Base-by-base conservation (phyloP, 169 alveolate species). In the Sarcocystis neurona region DNA sequence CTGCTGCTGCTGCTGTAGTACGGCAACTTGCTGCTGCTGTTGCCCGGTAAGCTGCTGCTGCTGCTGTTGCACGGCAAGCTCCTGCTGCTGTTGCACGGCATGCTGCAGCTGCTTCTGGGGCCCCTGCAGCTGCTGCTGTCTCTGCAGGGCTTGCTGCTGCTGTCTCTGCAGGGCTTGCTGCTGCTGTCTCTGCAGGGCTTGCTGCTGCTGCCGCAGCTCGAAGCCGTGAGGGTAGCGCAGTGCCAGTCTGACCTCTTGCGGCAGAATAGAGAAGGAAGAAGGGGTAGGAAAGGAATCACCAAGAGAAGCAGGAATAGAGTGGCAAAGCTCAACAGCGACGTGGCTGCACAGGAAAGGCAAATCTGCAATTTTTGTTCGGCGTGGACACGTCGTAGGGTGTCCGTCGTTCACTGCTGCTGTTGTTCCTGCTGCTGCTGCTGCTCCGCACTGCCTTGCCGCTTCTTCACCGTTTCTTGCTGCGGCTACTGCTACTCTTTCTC, bases 211-310 rank as follows among this genome's bases (percentile, higher is more conserved):
- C n/a, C n/a, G n/a, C 27, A 84, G 41, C 41, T 85, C 74, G 47
- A 72, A 85, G 60, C 79, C 90, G 47, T 85, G 90, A 0, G 90
- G 90, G 66, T 85, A 72, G 34, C 79, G 78, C 68, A 85, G 85
- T 60, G 90, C 90, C 20, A 85, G 85, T 18, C 85, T 18, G 34
- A 85, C 90, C 39, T 85, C 85, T 32, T 84, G 27, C 4, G 90
- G 90, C 48, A 85, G n/a, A n/a, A n/a, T n/a, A n/a, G n/a, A n/a
- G n/a, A n/a, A n/a, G n/a, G n/a, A n/a, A n/a, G n/a, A n/a, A n/a
- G n/a, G n/a, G n/a, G n/a, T n/a, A n/a, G n/a, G n/a, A n/a, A n/a
- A n/a, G n/a, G n/a, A n/a, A n/a, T n/a, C n/a, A n/a, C n/a, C n/a
- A n/a, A n/a, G n/a, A n/a, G n/a, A n/a, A n/a, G n/a, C n/a, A n/a